phyloP scores from a whole-genome alignment of 2,329 filamentous ascomycete species.

The Cordyceps militaris region DNA sequence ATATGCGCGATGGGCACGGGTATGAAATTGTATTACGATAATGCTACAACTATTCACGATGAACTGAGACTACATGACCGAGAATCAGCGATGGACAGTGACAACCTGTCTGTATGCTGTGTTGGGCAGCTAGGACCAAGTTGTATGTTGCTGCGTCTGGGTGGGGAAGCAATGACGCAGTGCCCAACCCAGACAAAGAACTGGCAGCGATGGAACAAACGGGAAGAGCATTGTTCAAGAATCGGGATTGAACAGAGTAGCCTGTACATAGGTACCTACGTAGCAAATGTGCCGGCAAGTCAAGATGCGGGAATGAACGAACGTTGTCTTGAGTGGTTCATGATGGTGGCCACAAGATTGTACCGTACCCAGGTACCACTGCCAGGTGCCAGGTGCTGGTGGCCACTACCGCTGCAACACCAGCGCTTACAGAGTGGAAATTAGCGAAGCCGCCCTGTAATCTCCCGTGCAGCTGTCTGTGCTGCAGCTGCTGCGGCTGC shows the following conservation, averaged over 20 bases:
- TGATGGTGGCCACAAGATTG: neutral
- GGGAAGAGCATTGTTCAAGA: too few species aligned
- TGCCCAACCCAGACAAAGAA: neutral
- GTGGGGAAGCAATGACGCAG: constrained; percentile 9
- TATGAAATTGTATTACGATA: neutral
- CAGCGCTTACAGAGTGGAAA: constrained; percentile 10
- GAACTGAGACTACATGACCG: neutral
- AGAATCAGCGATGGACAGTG: neutral
- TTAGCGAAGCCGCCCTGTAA: constrained; percentile 10
- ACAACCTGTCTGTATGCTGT: neutral
- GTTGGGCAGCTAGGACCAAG: neutral
- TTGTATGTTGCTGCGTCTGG: neutral
- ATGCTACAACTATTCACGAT: constrained; percentile 5
- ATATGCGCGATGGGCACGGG: neutral
- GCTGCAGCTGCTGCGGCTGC: too few species aligned
- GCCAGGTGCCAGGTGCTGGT: neutral
- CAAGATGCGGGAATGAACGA: too few species aligned
- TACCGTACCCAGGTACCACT: neutral
- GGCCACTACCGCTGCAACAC: neutral
- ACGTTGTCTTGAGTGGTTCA: neutral
- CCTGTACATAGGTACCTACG: too few species aligned
- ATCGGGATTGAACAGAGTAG: too few species aligned
- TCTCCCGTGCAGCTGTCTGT: constrained; percentile 6
- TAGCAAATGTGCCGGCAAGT: too few species aligned
- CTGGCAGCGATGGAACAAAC: neutral